Base-by-base conservation (phyloP, 1,284 basidiomycete species). In the Sanguinoderma infundibulare region DNA sequence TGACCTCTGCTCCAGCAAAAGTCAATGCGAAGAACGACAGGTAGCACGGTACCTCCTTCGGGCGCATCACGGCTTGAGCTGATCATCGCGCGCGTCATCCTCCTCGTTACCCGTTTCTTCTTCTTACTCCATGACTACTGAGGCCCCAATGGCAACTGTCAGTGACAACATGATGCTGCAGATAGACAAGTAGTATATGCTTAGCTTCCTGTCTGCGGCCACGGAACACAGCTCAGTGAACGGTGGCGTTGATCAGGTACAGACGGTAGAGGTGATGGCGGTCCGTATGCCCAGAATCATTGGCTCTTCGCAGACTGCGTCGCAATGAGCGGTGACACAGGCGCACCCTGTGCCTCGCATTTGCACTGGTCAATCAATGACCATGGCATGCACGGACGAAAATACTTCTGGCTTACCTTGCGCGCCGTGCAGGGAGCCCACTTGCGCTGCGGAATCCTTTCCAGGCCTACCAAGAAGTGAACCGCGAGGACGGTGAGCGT, bases 1-100 rank as follows among this genome's bases (percentile, higher is more conserved):
- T 87, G 1, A 89, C 87, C 67, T 90, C 87, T 0, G 86, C 79
- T 3, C 28, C 28, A 38, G 89, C 86, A 67, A 89, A 89, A n/a
- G 89, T 80, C 17, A 88, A 74, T 17, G 83, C 79, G 69, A 86
- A 90, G 58, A 87, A 74, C 0, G 87, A 84, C n/a, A 90, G 72
- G 22, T 83, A 71, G 64, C 89, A n/a, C n/a, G n/a, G 86, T 0
- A 90, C 84, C 5, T 79, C 76, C 54, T 77, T 79, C 34, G 80
- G 74, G 9, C 75, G 70, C 57, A 90, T 65, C 38, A 90, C 64
- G 87, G 81, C 22, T 75, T 75, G 74, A 86, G 84, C 34, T 80
- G 79, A 65, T 76, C 6, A 77, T 22, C 39, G 17, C 22, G 15
- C 0, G 86, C 79, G 44, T 89, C 85, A 14, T 60, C 52, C 2